Base-by-base conservation (phyloP, 805 yeast species). In the Saturnispora mendoncae region DNA sequence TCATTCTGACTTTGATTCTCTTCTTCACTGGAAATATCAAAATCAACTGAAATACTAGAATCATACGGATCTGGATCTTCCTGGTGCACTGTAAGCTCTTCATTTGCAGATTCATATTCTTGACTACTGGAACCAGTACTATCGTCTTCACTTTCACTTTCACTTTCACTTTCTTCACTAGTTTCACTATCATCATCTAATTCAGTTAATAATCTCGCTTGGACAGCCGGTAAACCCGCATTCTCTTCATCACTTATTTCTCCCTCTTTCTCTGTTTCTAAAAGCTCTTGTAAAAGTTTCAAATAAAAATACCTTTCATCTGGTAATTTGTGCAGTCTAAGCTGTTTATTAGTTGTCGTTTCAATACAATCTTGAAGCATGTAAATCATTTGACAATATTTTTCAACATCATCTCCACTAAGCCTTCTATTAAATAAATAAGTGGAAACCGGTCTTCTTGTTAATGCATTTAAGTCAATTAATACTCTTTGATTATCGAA, bases 51-150 rank as follows among this genome's bases (percentile, higher is more conserved):
- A 23, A 7, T 23, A 10, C 10, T 10, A 7, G 26, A 23, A 23
- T 6, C 6, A 23, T 10, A 7, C 26, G 6, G 6, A 23, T 34
- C 28, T 34, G 21, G 6, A 13, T 18, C 17, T 17, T 36, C n/a
- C n/a, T n/a, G n/a, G n/a, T n/a, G n/a, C n/a, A n/a, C n/a, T n/a
- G n/a, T n/a, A n/a, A n/a, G n/a, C n/a, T n/a, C 38, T 24, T 23
- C 27, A 23, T 10, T n/a, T 13, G 12, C 8, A 33, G 13, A 13
- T 23, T 33, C 26, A 4, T 14, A 7, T 26, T 19, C 32, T n/a
- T n/a, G n/a, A n/a, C n/a, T n/a, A 26, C 48, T 50, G 18, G 51
- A 50, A 9, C 38, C 21, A 9, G 32, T 17, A 6, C n/a, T 21
- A 9, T 15, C 23, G 14, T 23, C 25, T 18, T n/a, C 12, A 10